Percentiles rank a stretch among this genome's conserved stretches.
Evolutionary conservation across 1,284 basidiomycete species (phyloP).

Genomic region (Flammula alnicola): DNA sequence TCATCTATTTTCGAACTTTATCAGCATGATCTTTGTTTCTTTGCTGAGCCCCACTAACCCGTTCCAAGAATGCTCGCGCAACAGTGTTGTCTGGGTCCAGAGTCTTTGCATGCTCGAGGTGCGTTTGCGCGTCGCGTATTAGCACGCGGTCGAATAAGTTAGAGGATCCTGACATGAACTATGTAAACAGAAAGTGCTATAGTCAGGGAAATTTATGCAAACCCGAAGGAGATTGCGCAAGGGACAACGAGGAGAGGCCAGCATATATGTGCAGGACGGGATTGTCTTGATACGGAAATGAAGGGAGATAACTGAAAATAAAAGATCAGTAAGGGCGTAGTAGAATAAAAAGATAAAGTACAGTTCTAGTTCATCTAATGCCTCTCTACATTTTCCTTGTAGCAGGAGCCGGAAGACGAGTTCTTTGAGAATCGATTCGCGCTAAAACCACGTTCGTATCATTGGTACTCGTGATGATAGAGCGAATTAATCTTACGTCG

Average conservation of each 20-base stretch:
- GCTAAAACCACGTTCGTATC: constrained; percentile 46
- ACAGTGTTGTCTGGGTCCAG: constrained; percentile 65
- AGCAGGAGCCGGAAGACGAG: constrained; percentile 71
- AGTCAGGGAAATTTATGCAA: not conserved
- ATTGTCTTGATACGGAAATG: constrained; percentile 85
- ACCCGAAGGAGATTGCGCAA: constrained; percentile 46
- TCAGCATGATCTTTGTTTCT: not conserved
- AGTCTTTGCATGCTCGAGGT: constrained; percentile 63
- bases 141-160: constrained; percentile 38
- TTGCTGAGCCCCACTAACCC: constrained; percentile 42
- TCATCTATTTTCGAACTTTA: constrained; percentile 10
- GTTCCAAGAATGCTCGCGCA: constrained; percentile 53
- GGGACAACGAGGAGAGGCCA: constrained; percentile 71
- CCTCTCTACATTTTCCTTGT: constrained; percentile 61
- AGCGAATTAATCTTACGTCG: constrained; percentile 51
- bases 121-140: constrained; percentile 62
- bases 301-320: constrained; percentile 72
- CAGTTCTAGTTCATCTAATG: constrained; percentile 86
- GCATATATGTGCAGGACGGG: constrained; percentile 81
- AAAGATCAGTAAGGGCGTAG: not conserved
- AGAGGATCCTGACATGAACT: not conserved
- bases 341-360: constrained; percentile 33
- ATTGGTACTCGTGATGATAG: constrained; percentile 7
- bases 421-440: constrained; percentile 76
- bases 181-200: not conserved